phyloP scores from a whole-genome alignment of 2,329 filamentous ascomycete genomes.

The Helminthosporium solani region DNA sequence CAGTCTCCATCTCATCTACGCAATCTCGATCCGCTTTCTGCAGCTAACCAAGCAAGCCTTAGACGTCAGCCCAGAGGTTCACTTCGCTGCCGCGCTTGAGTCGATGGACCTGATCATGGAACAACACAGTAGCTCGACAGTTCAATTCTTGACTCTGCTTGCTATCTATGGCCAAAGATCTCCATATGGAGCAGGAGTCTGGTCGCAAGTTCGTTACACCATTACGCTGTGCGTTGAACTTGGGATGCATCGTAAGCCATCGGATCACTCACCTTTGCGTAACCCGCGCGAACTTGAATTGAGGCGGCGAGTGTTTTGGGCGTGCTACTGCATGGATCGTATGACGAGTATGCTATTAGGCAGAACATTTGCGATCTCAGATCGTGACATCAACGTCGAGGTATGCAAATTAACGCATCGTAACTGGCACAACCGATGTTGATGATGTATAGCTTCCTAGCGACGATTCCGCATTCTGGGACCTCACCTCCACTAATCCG shows the following conservation, averaged over 20 bases:
- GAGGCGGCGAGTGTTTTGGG: constrained; percentile 27
- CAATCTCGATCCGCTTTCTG: constrained; percentile 28
- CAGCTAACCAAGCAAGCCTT: constrained; percentile 27
- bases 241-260: constrained; percentile 29
- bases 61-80: constrained; percentile 26
- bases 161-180: constrained; percentile 29
- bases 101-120: constrained; percentile 27
- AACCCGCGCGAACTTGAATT: constrained; percentile 24
- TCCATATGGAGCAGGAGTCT: constrained; percentile 29
- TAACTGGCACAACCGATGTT: background rate
- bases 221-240: constrained; percentile 31
- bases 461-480: constrained; percentile 20
- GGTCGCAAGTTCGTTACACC: constrained; percentile 29
- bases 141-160: constrained; percentile 28
- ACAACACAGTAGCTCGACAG: constrained; percentile 25
- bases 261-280: constrained; percentile 11
- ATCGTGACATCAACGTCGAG: constrained; percentile 31
- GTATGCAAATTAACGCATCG: constrained; percentile 7
- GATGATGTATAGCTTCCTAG: constrained; percentile 21
- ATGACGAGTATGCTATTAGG: constrained; percentile 28
- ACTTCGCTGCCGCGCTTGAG: constrained; percentile 24
- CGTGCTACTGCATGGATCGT: constrained; percentile 29
- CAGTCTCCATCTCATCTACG: constrained; percentile 28
- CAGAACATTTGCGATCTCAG: constrained; percentile 27
- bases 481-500: constrained; percentile 21